Evolutionary conservation across 352 stramenopile species (phyloP), one percentile per base, ranked within the genome.

Genomic region (Phytopythium aichiense): DNA sequence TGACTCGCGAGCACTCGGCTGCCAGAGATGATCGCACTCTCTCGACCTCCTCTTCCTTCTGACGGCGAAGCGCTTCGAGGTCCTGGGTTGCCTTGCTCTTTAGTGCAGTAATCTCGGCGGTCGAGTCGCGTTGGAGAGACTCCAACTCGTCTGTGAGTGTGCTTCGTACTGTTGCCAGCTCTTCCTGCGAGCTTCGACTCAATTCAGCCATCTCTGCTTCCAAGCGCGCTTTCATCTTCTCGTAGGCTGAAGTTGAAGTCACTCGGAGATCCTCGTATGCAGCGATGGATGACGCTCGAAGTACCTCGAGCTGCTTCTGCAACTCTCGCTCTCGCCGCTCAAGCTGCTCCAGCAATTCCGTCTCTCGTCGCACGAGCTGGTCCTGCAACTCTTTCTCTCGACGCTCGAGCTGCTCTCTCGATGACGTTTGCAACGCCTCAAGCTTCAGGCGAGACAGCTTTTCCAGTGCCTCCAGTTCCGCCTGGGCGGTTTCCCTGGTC

Each of bases 401-500:
- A 4, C 59, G 59, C 16, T 72, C 68, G 5, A 84, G 54, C 38
- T 79, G 60, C 25, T 65, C 46, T n/a, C 56, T 58, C 6, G 66
- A 56, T 42, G 68, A 62, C 0, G 18, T 45, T 46, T 79, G 57
- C 6, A 84, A 38, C 4, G 53, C 42, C 18, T 63, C 60, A 30
- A 83, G 65, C 30, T 68, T 37, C 15, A 54, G 12, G 15, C 7
- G 23, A 1, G 48, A 54, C 28, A 54, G 5, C n/a, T 22, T 45
- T 46, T 79, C 58, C 2, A 84, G 42, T 2, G 55, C 45, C 20
- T 66, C 60, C 30, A 83, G 66, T 30, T 70, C 67, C 28, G 57
- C 31, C 23, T 71, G 57, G 12, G 70, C 71, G 22, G 53, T 60
- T 18, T 16, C 35, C 11, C 71, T 55, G 16, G 71, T 28, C 7